Evolutionary conservation across 441 rosid genomes (phyloP), one percentile per base, ranked within the genome.

Genomic region (Brassica hybrid): DNA sequence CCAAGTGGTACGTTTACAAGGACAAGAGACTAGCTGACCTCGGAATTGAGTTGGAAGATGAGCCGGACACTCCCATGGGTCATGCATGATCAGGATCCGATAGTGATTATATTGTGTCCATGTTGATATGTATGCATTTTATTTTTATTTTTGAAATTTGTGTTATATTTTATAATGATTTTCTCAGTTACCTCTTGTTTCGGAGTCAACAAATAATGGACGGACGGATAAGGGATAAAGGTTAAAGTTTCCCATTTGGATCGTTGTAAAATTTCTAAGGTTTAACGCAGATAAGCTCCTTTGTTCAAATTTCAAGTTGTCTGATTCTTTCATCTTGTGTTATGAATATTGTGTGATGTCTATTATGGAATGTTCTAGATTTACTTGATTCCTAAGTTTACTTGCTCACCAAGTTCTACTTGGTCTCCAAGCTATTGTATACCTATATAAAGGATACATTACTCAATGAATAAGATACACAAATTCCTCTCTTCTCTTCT

Each of bases 1-100:
- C 97, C 8, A 90, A 71, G 69, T 83, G 98, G 92, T 95, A 93
- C 25, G 96, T 93, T 11, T 95, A 95, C 86, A 93, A 88, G 85
- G 97, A 93, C 36, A 88, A 86, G 82, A 90, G 93, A 79, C 82
- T 95, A 30, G 92, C 87, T 16, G 91, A 83, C 0, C 86, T 67
- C 14, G 97, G 96, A 21, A 82, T 91, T 73, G 94, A 90, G 76
- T 12, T 95, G 80, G 94, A 89, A 66, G 96, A 91, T 64, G 77
- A 70, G 12, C 89, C 79, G 14, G 83, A 66, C 27, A 76, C 67
- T 67, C 80, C 84, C 30, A 67, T 79, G 50, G 71, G 85, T 77
- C 96, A 91, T 71, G 56, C 38, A 74, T 84, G 72, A 80, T 66
- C 30, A 69, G 65, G 58, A 67, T 57, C 7, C 57, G 59, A 64